These are phyloP conservation scores for Candida xiaguanensis DNA, from an alignment of 805 yeast genomes.

Conservation along the genomic window DNA sequence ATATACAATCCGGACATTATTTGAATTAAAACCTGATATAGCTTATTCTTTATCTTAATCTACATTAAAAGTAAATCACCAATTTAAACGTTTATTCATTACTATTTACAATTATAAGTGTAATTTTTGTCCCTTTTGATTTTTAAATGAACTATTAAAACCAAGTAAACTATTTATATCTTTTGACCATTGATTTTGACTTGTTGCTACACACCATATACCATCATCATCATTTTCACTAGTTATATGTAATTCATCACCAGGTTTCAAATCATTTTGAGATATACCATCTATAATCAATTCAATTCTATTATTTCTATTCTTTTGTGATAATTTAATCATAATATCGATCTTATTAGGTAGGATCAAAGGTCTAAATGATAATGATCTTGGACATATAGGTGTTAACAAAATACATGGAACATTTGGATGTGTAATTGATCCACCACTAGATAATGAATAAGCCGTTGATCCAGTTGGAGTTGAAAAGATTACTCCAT, in stretches of 20 bases:
- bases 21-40: no score
- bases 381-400: constrained; percentile 84
- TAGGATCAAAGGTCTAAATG: constrained; percentile 83
- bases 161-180: constrained; percentile 87
- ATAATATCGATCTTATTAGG: constrained; percentile 76
- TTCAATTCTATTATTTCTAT: constrained; percentile 41
- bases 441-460: constrained; percentile 85
- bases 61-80: no score
- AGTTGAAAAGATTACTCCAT: constrained; percentile 79
- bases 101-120: background rate
- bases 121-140: background rate
- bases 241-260: constrained; percentile 75
- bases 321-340: constrained; percentile 53
- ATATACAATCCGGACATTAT: no score
- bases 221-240: constrained; percentile 39
- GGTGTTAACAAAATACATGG: constrained; percentile 83
- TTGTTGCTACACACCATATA: constrained; percentile 81
- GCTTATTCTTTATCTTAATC: no score
- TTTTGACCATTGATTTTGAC: constrained; percentile 86
- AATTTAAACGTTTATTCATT: no score
- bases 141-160: constrained; percentile 71
- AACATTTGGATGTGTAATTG: constrained; percentile 86
- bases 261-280: constrained; percentile 61
- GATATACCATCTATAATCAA: constrained; percentile 83
- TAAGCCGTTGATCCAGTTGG: constrained; percentile 97